These are phyloP conservation scores for Forsythia suspensa DNA, from an alignment of 257 asterid genomes.

Conservation along the genomic window DNA sequence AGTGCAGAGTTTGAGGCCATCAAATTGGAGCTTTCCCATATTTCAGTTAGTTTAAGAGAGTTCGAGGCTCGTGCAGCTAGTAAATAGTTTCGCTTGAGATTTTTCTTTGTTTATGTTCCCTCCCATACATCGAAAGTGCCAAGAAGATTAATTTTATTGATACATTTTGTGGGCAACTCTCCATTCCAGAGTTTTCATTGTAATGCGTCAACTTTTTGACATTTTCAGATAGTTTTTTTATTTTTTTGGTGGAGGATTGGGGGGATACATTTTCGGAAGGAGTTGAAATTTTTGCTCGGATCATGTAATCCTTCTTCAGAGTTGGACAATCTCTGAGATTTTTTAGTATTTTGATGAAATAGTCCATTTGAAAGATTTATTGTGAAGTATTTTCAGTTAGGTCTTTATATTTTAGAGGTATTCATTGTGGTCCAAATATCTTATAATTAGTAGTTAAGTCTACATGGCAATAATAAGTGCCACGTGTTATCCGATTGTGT, in stretches of 20 bases:
- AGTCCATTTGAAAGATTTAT: too few species aligned
- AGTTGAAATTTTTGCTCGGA: background rate
- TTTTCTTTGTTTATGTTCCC: slow-evolving; percentile 23
- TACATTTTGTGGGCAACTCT: background rate
- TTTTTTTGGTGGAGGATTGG: too few species aligned
- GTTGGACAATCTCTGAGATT: background rate
- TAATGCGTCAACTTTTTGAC: background rate
- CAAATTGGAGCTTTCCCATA: slow-evolving; percentile 48
- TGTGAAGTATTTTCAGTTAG: too few species aligned
- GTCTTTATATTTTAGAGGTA: too few species aligned
- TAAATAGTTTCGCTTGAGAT: slow-evolving; percentile 16
- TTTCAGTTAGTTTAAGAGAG: slow-evolving; percentile 17
- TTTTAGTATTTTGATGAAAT: background rate
- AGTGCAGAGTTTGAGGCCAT: slow-evolving; percentile 53
- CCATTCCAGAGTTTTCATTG: background rate
- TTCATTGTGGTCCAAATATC: too few species aligned
- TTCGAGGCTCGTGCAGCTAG: slow-evolving; percentile 21
- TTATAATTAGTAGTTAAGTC: too few species aligned
- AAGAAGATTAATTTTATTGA: slow-evolving; percentile 10
- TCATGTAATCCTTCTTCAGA: background rate
- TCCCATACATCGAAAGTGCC: slow-evolving; percentile 13
- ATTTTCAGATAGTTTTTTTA: background rate
- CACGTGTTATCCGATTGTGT: background rate
- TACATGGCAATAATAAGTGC: too few species aligned
- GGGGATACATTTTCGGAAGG: background rate